Evolutionary conservation across 257 asterid species (phyloP).

Genomic region (Ehretia macrophylla): DNA sequence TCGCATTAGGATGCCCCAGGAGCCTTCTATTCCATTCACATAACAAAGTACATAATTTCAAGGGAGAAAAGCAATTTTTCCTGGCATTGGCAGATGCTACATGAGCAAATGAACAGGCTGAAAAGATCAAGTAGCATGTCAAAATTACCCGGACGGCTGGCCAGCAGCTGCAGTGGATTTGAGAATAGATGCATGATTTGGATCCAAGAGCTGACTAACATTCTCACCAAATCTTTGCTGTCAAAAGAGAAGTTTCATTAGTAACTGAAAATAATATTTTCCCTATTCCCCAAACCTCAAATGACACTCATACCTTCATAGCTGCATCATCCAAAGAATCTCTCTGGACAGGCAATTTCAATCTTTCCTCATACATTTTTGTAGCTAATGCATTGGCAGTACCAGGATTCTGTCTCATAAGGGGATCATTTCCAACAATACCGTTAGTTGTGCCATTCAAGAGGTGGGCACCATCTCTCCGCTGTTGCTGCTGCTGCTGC

Average conservation of each 20-base stretch:
- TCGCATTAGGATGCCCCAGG: too few relatives aligned
- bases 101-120: neutral
- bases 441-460: slow-evolving; percentile 81
- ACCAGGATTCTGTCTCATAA: slow-evolving; percentile 76
- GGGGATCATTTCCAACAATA: slow-evolving; percentile 70
- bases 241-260: slow-evolving; percentile 23
- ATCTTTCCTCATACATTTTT: slow-evolving; percentile 86
- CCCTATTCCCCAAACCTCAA: slow-evolving; percentile 2
- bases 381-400: slow-evolving; percentile 79
- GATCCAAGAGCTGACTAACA: slow-evolving; percentile 72
- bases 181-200: slow-evolving; percentile 80
- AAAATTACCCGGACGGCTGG: slow-evolving; percentile 77
- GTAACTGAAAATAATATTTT: neutral
- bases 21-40: too few relatives aligned
- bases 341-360: slow-evolving; percentile 76
- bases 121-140: neutral
- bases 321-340: slow-evolving; percentile 87
- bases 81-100: too few relatives aligned
- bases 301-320: slow-evolving; percentile 53
- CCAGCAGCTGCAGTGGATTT: slow-evolving; percentile 82
- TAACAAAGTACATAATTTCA: too few relatives aligned
- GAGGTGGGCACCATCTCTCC: slow-evolving; percentile 77
- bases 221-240: slow-evolving; percentile 95
- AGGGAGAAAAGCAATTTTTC: neutral
- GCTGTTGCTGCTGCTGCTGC: slow-evolving; percentile 50